Percentiles rank a stretch among this genome's conserved stretches.
Conservation (phyloP, 2,329 filamentous ascomycete species). For the Penicillium hordei region DNA sequence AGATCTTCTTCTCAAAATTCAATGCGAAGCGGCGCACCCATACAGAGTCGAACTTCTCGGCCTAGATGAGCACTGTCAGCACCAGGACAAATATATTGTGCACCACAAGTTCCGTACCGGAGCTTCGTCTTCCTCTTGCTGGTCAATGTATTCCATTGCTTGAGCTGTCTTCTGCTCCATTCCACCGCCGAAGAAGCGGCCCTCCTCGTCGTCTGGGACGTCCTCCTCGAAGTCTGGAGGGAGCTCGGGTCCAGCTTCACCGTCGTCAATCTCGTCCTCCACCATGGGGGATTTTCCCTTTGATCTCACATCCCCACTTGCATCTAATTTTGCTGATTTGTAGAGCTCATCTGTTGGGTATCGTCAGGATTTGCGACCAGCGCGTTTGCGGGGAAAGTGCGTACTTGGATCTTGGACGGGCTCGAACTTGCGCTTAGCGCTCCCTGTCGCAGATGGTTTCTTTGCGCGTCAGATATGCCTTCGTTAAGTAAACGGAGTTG, state of each 20-base stretch:
- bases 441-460: slow-evolving; percentile 50
- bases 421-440: slow-evolving; percentile 61
- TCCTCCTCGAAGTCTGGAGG: slow-evolving; percentile 59
- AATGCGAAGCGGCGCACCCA: slow-evolving; percentile 83
- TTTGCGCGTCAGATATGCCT: slow-evolving; percentile 30
- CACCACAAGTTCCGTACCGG: slow-evolving; percentile 35
- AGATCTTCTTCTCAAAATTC: slow-evolving; percentile 86
- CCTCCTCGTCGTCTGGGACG: slow-evolving; percentile 77
- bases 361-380: slow-evolving; percentile 59
- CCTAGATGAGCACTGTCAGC: slow-evolving; percentile 34
- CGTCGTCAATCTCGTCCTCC: slow-evolving; percentile 49
- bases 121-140: slow-evolving; percentile 56
- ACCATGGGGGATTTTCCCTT: slow-evolving; percentile 48
- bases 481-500: background rate
- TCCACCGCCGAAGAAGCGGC: slow-evolving; percentile 92
- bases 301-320: slow-evolving; percentile 52
- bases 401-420: slow-evolving; percentile 53
- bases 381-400: slow-evolving; percentile 39
- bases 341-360: slow-evolving; percentile 53
- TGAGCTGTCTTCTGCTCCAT: slow-evolving; percentile 77
- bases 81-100: background rate
- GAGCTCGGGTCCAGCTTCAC: slow-evolving; percentile 54
- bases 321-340: slow-evolving; percentile 58
- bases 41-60: slow-evolving; percentile 75
- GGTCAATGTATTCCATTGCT: slow-evolving; percentile 84